Evolutionary conservation across 768 basidiomycete species (phyloP).

Genomic region (Holtermannia corniformis): DNA sequence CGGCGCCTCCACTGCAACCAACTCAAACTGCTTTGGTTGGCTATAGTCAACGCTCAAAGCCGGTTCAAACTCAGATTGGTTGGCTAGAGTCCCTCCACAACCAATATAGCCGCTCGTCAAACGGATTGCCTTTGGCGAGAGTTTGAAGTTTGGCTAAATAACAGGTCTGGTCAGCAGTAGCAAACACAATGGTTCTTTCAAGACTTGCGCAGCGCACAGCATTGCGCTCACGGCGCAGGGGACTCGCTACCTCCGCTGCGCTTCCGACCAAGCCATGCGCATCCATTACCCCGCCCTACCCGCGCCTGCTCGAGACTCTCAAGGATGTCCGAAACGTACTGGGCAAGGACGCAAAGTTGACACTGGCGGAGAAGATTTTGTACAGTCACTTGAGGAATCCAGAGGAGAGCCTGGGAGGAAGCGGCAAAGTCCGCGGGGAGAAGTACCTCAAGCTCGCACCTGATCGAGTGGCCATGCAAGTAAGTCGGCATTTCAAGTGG

Average conservation of each 20-base stretch:
- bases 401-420: constrained; percentile 56
- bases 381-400: constrained; percentile 85
- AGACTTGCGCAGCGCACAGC: too few species aligned
- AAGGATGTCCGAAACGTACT: constrained; percentile 59
- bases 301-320: constrained; percentile 59
- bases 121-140: too few species aligned
- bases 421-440: constrained; percentile 68
- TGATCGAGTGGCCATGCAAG: constrained; percentile 96
- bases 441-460: constrained; percentile 82
- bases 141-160: too few species aligned
- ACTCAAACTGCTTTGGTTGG: too few species aligned
- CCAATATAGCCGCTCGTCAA: too few species aligned
- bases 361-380: constrained; percentile 94
- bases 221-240: too few species aligned
- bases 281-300: constrained; percentile 79
- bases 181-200: too few species aligned
- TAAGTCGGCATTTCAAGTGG: constrained; percentile 44
- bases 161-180: too few species aligned
- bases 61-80: too few species aligned
- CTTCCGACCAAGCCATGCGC: constrained; percentile 52
- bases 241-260: constrained; percentile 38
- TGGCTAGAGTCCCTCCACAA: too few species aligned
- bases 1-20: too few species aligned
- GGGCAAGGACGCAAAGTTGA: constrained; percentile 59
- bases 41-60: too few species aligned